phyloP scores from a whole-genome alignment of 2,329 filamentous ascomycete genomes.

The Botrytis galanthina region DNA sequence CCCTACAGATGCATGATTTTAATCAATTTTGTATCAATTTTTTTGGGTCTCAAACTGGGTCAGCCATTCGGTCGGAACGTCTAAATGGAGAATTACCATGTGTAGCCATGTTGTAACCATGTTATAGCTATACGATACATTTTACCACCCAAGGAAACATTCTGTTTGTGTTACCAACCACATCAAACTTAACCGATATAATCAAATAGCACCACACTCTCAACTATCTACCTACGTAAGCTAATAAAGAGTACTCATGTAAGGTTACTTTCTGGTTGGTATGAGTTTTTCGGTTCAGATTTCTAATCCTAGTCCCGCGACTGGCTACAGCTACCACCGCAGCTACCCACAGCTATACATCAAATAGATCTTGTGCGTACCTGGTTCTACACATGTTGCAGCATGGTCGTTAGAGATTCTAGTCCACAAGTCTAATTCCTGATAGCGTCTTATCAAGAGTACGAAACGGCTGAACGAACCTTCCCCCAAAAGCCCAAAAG shows the following conservation, averaged over 20 bases:
- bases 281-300: not conserved
- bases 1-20: not conserved
- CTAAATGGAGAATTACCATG: conserved; percentile 2
- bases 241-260: not conserved
- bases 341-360: not conserved
- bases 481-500: not conserved
- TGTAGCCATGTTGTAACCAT: not conserved
- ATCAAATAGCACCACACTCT: not conserved
- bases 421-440: not conserved
- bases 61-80: conserved; percentile 15
- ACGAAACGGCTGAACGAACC: not conserved
- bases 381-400: not conserved
- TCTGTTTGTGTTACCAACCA: not conserved
- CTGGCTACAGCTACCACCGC: not conserved
- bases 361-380: not conserved
- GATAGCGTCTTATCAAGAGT: not conserved
- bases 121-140: no score
- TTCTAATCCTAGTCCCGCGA: not conserved
- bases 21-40: not conserved
- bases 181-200: not conserved
- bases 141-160: not conserved
- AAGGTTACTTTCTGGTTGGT: no score
- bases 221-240: not conserved
- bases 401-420: not conserved
- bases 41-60: conserved; percentile 10